Conservation (phyloP, 441 rosid genomes). For the Kokia cookei region DNA sequence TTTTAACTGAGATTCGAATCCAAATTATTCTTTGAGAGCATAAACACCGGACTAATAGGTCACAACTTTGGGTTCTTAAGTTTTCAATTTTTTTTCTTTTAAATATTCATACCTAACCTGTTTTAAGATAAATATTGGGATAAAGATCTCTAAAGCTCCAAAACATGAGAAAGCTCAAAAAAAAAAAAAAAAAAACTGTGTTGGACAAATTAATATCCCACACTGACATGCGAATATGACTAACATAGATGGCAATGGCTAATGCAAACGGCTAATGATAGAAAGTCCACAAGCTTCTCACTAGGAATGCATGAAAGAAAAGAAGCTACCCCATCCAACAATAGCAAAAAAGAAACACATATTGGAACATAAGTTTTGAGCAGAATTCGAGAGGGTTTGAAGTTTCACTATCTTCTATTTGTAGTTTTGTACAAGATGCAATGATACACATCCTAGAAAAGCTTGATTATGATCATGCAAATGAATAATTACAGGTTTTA, state of each 20-base stretch:
- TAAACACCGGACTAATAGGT: too few relatives aligned
- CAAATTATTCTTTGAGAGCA: too few relatives aligned
- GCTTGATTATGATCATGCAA: slow-evolving; percentile 37
- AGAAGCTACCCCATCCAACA: too few relatives aligned
- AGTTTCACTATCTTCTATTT: slow-evolving; percentile 20
- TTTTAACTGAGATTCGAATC: too few relatives aligned
- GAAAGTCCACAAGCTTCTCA: neutral
- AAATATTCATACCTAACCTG: too few relatives aligned
- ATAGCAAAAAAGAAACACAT: neutral
- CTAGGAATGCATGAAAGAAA: neutral
- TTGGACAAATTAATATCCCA: neutral
- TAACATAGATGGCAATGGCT: neutral
- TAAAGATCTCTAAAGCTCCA: neutral
- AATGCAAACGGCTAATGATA: neutral
- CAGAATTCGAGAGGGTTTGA: neutral
- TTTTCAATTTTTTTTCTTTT: too few relatives aligned
- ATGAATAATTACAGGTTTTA: slow-evolving; percentile 36
- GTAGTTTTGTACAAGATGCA: slow-evolving; percentile 48
- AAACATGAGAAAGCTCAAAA: neutral
- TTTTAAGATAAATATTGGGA: too few relatives aligned
- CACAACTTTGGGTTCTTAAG: too few relatives aligned
- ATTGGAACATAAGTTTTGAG: neutral
- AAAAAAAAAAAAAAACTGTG: neutral
- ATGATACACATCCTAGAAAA: slow-evolving; percentile 37
- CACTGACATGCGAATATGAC: neutral